phyloP scores from a whole-genome alignment of 148 eudicot genomes.

The Cornus controversa region DNA sequence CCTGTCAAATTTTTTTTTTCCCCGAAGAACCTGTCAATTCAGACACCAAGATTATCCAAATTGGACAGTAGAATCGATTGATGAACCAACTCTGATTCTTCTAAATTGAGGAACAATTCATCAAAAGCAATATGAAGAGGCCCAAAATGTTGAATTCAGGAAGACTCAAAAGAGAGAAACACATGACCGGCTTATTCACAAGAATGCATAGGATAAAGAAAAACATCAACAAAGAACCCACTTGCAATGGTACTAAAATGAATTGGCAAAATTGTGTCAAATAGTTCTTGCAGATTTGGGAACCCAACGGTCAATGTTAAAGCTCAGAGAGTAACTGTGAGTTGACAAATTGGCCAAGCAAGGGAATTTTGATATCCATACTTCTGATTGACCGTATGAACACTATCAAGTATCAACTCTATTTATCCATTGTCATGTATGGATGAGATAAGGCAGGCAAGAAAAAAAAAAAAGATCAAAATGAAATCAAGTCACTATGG shows the following conservation, averaged over 20 bases:
- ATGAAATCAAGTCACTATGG: too few species aligned
- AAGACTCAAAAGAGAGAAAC: background rate
- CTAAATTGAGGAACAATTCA: background rate
- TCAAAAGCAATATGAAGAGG: background rate
- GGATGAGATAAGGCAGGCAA: too few species aligned
- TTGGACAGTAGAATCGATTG: background rate
- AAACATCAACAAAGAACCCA: background rate
- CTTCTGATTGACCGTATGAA: too few species aligned
- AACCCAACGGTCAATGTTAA: too few species aligned
- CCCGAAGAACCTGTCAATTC: background rate
- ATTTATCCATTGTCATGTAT: too few species aligned
- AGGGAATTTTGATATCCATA: too few species aligned
- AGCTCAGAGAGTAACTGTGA: too few species aligned
- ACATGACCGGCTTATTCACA: background rate
- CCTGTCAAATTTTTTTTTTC: too few species aligned
- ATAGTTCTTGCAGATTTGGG: background rate
- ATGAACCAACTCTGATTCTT: background rate
- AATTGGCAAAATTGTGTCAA: background rate
- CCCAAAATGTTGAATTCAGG: background rate
- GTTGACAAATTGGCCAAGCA: too few species aligned
- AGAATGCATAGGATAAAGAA: background rate
- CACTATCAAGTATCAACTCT: too few species aligned
- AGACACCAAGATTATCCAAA: too few species aligned
- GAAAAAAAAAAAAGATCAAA: too few species aligned
- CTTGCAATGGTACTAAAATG: background rate